These are phyloP conservation scores for Albifimbria verrucaria DNA, from an alignment of 2,329 filamentous ascomycete species.

Conservation along the genomic window DNA sequence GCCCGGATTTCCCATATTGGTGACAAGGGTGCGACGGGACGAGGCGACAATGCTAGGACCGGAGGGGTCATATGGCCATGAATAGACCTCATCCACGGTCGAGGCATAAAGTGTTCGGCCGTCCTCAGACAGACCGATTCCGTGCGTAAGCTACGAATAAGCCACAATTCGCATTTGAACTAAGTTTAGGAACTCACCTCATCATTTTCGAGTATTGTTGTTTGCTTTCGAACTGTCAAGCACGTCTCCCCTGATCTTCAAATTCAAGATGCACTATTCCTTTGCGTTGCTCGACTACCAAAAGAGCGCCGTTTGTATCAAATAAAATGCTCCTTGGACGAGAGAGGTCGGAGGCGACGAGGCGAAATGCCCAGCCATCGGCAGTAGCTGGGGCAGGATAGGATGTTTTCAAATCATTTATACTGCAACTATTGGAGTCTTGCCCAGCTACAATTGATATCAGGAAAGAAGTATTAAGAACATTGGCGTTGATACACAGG, in stretches of 20 bases:
- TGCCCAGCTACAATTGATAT: neutral
- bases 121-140: constrained; percentile 50
- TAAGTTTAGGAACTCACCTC: constrained; percentile 24
- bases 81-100: constrained; percentile 53
- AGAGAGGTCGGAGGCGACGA: constrained; percentile 37
- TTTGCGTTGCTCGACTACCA: constrained; percentile 40
- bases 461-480: neutral
- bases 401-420: constrained; percentile 27
- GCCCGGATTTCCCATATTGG: constrained; percentile 57
- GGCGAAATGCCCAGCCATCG: constrained; percentile 40
- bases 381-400: constrained; percentile 35
- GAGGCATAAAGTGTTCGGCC: constrained; percentile 56
- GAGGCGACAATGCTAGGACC: constrained; percentile 39
- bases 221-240: constrained; percentile 31
- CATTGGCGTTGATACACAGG: too few relatives aligned
- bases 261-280: constrained; percentile 41
- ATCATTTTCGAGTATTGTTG: constrained; percentile 30
- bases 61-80: constrained; percentile 61
- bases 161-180: neutral
- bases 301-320: constrained; percentile 40
- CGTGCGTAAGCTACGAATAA: constrained; percentile 49
- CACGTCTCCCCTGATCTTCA: constrained; percentile 40
- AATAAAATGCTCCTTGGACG: constrained; percentile 43
- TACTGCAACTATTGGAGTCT: constrained; percentile 20
- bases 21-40: constrained; percentile 50